These are phyloP conservation scores for Mikania micrantha DNA, from an alignment of 129 eudicot species.

Conservation along the genomic window DNA sequence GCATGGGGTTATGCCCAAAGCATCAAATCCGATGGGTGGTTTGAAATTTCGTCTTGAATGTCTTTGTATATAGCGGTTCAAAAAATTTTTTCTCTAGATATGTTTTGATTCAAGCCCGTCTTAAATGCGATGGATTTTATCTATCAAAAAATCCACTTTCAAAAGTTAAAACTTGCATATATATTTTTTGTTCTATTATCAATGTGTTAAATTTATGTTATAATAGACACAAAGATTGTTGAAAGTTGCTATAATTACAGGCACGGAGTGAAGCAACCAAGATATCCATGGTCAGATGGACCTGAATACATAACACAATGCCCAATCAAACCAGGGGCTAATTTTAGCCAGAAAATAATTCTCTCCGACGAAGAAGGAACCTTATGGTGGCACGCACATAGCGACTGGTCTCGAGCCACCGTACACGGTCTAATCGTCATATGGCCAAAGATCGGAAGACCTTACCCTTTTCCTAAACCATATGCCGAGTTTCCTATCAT, in stretches of 20 bases:
- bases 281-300: constrained; percentile 59
- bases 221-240: background rate
- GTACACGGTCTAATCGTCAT: constrained; percentile 41
- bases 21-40: too few relatives aligned
- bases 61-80: too few relatives aligned
- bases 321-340: constrained; percentile 44
- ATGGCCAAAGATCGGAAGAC: constrained; percentile 25
- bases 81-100: too few relatives aligned
- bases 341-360: constrained; percentile 28
- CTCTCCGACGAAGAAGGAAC: constrained; percentile 50
- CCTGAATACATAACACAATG: constrained; percentile 52
- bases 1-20: too few relatives aligned
- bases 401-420: constrained; percentile 44
- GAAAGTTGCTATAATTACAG: background rate
- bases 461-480: constrained; percentile 50
- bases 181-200: too few relatives aligned
- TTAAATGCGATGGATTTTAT: too few relatives aligned
- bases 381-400: constrained; percentile 41
- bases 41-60: too few relatives aligned
- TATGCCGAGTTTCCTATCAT: constrained; percentile 31
- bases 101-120: too few relatives aligned
- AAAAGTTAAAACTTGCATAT: too few relatives aligned
- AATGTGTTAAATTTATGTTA: background rate
- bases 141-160: too few relatives aligned
- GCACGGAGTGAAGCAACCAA: constrained; percentile 32